Percentiles rank a stretch among this genome's conserved stretches.
Evolutionary conservation across 108 stramenopile genomes (phyloP).

Genomic region (Parietichytrium sp.): DNA sequence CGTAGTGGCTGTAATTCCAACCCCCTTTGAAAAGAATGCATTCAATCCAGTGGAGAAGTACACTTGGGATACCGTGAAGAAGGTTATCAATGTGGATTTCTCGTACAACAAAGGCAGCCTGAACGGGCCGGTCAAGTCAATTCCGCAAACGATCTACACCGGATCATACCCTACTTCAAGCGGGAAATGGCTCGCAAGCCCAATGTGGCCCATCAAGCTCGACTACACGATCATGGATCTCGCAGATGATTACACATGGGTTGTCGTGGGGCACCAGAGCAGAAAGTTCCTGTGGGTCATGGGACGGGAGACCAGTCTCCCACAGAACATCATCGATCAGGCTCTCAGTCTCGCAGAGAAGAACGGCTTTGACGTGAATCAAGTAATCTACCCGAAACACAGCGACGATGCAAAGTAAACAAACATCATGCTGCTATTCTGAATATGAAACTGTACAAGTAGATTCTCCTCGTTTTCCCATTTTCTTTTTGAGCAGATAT

Average conservation of each 20-base stretch:
- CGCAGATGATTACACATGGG: slow-evolving; percentile 24
- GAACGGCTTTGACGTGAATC: neutral
- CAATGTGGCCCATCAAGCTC: slow-evolving; percentile 39
- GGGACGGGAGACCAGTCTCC: slow-evolving; percentile 25
- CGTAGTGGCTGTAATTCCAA: neutral
- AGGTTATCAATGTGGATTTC: slow-evolving; percentile 9
- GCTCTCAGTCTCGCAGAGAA: neutral
- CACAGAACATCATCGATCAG: neutral
- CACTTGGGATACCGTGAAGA: slow-evolving; percentile 10
- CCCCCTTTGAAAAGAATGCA: slow-evolving; percentile 13
- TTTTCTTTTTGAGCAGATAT: too few relatives aligned
- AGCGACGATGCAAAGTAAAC: too few relatives aligned
- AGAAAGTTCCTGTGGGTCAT: slow-evolving; percentile 27
- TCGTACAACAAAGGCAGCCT: slow-evolving; percentile 19
- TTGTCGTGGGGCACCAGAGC: slow-evolving; percentile 21
- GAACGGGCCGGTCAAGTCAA: neutral
- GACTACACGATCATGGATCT: slow-evolving; percentile 25
- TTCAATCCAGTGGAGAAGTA: slow-evolving; percentile 12
- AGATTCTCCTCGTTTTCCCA: too few relatives aligned
- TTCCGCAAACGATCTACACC: slow-evolving; percentile 16
- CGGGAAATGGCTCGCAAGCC: neutral
- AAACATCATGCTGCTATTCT: too few relatives aligned
- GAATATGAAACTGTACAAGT: too few relatives aligned
- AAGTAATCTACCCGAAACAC: slow-evolving; percentile 11
- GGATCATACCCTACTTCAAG: neutral